Evolutionary conservation across 225 moss, liverwort and hornwort species (phyloP), one percentile per base, ranked within the genome.

Genomic region (Bryum argenteum): DNA sequence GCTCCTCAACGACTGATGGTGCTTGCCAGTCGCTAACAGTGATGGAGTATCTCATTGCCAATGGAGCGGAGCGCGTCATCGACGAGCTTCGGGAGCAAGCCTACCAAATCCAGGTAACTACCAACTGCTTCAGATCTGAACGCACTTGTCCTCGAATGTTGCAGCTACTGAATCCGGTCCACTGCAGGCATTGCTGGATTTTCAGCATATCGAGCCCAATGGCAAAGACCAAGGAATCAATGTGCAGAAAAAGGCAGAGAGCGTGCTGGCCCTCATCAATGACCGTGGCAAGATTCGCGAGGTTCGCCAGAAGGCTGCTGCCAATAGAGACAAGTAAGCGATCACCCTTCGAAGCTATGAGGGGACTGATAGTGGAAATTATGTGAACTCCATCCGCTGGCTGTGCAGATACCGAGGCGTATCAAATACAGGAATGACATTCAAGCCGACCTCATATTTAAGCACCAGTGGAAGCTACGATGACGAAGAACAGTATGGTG

Each of bases 161-260:
- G 24, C 65, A 33, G 33, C 33, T 19, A 8, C 61, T 55, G 37
- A 2, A 65, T 53, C 20, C 28, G 62, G 39, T 15, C 26, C 69
- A 74, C 70, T 61, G 54, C 77, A 97, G 97, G 91, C 89, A 47
- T 81, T 97, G 75, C 74, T 85, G 69, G 74, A 92, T 73, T 97
- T 97, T 67, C 92, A 97, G 40, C 91, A 92, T 75, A 65, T 92
- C 1, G 97, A 97, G 53, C 75, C 92, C 20, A 87, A 81, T 44
- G 97, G 97, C 50, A 97, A 94, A 79, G 97, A 97, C 74, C 97
- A 97, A 82, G 97, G 97, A 9, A 79, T 94, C 62, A 97, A 97
- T 71, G 97, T 97, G 75, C 89, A 90, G 68, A 94, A 91, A 58
- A 97, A 97, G 78, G 97, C 94, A 12, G 90, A 88, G 71, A 78